phyloP scores from a whole-genome alignment of 2,329 filamentous ascomycete genomes.

The Clonostachys sp. region DNA sequence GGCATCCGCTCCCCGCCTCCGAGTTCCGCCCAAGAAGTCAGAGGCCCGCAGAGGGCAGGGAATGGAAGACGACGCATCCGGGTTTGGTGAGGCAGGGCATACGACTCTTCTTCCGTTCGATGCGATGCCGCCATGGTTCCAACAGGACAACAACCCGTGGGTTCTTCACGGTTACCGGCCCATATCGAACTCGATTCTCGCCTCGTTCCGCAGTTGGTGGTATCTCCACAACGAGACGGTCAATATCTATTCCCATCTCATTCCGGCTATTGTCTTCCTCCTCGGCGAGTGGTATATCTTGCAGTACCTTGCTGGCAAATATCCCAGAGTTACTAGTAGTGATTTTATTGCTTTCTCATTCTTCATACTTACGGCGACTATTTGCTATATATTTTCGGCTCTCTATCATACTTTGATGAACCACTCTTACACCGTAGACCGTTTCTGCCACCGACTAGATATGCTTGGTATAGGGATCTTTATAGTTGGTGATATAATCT shows the following conservation, averaged over 20 bases:
- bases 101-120: not conserved
- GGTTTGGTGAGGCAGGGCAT: too few species aligned
- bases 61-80: too few species aligned
- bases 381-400: constrained; percentile 29
- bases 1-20: too few species aligned
- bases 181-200: constrained; percentile 23
- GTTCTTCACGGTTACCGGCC: constrained; percentile 37
- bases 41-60: too few species aligned
- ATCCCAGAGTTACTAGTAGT: constrained; percentile 19
- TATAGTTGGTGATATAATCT: constrained; percentile 30
- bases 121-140: constrained; percentile 30
- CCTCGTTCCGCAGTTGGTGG: constrained; percentile 30
- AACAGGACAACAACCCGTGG: constrained; percentile 27
- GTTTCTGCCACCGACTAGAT: constrained; percentile 30
- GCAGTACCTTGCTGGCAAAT: constrained; percentile 14
- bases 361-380: constrained; percentile 26
- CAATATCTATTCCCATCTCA: constrained; percentile 27
- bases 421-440: constrained; percentile 25
- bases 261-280: constrained; percentile 32
- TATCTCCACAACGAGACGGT: constrained; percentile 28
- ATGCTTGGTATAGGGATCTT: constrained; percentile 28
- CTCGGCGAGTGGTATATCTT: constrained; percentile 14
- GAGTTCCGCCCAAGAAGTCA: too few species aligned
- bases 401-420: constrained; percentile 31
- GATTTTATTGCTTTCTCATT: constrained; percentile 31